Evolutionary conservation across 2,329 filamentous ascomycete genomes (phyloP).

Genomic region (Fusarium tanahbumbuense): DNA sequence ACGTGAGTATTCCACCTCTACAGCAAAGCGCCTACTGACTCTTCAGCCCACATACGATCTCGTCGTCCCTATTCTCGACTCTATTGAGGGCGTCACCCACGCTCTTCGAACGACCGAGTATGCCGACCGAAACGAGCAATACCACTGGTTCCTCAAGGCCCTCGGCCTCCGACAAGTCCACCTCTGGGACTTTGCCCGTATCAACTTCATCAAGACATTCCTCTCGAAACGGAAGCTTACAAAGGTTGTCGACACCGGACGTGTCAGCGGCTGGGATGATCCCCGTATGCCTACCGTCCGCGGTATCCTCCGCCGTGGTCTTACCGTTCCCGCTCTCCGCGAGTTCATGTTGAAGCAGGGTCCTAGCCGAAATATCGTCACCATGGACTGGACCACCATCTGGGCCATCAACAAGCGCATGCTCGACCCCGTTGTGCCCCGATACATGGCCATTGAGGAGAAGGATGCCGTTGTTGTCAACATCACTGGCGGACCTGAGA

Average conservation of each 20-base stretch:
- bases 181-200: constrained; percentile 86
- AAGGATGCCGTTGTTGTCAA: constrained; percentile 78
- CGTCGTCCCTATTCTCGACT: constrained; percentile 84
- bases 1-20: too few relatives aligned
- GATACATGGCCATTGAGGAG: constrained; percentile 78
- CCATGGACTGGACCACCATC: constrained; percentile 83
- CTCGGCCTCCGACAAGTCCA: constrained; percentile 80
- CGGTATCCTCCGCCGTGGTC: constrained; percentile 80
- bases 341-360: constrained; percentile 89
- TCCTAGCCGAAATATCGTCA: constrained; percentile 84
- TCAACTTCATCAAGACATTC: constrained; percentile 87
- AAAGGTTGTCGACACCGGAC: constrained; percentile 80
- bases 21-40: too few relatives aligned
- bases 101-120: constrained; percentile 88
- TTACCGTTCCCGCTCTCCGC: constrained; percentile 81
- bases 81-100: constrained; percentile 84
- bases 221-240: constrained; percentile 88
- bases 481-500: constrained; percentile 73
- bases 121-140: constrained; percentile 86
- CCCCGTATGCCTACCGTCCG: constrained; percentile 88
- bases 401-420: constrained; percentile 83
- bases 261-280: constrained; percentile 87
- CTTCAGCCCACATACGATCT: constrained; percentile 80
- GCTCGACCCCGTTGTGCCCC: constrained; percentile 80
- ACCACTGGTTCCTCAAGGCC: constrained; percentile 85